These are phyloP conservation scores for Russula brevipes DNA, from an alignment of 768 basidiomycete species.

Conservation along the genomic window DNA sequence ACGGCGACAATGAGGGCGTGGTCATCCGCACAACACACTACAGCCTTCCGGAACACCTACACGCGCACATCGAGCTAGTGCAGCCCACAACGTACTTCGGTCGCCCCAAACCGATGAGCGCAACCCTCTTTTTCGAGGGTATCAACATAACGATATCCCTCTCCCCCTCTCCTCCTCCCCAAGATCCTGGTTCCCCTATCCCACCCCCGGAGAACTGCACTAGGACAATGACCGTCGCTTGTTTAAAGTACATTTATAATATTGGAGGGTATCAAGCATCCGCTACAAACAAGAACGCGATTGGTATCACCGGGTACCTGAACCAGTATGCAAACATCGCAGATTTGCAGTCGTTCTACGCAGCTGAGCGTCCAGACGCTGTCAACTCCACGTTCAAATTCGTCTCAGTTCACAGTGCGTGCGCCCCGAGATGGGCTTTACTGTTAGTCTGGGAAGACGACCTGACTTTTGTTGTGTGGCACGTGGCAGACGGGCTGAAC, in stretches of 20 bases:
- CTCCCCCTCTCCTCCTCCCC: background rate
- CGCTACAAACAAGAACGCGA: constrained; percentile 28
- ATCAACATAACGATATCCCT: background rate
- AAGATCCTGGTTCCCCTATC: background rate
- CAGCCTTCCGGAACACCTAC: constrained; percentile 55
- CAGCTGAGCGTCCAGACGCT: constrained; percentile 17
- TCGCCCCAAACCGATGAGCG: constrained; percentile 40
- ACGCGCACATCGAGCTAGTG: constrained; percentile 58
- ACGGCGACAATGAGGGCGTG: constrained; percentile 36
- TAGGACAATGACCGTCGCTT: constrained; percentile 32
- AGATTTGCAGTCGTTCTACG: constrained; percentile 24
- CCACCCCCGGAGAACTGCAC: constrained; percentile 29
- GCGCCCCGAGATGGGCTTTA: background rate
- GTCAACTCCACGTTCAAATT: constrained; percentile 15
- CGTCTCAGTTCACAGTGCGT: constrained; percentile 16
- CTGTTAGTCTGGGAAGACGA: no score
- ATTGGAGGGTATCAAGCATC: constrained; percentile 27
- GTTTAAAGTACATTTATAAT: constrained; percentile 35
- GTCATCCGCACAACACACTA: constrained; percentile 60
- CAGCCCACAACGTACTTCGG: constrained; percentile 71
- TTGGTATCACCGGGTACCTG: constrained; percentile 37
- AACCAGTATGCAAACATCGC: constrained; percentile 31
- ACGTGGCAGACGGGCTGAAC: constrained; percentile 22
- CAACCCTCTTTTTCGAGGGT: constrained; percentile 33
- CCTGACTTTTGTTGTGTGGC: background rate